Conservation (phyloP, 805 yeast species). For the Candida tibetensis region DNA sequence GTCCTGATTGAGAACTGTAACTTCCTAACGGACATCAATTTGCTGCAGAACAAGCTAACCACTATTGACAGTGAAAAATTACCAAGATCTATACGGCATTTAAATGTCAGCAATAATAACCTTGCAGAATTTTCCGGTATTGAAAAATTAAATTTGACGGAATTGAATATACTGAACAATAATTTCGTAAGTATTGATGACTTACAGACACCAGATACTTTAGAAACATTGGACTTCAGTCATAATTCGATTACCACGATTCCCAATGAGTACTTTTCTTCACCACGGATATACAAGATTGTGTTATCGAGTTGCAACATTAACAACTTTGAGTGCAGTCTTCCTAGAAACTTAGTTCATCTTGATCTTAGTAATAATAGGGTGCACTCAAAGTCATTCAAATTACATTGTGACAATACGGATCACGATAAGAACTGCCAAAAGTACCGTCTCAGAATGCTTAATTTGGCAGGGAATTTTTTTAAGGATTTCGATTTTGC, state of each 20-base stretch:
- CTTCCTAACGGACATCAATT: slow-evolving; percentile 1
- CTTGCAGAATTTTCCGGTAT: background rate
- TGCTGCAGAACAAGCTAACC: slow-evolving; percentile 6
- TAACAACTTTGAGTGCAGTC: background rate
- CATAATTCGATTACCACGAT: slow-evolving; percentile 4
- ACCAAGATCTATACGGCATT: background rate
- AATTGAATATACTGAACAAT: slow-evolving; percentile 7
- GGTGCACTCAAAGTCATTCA: slow-evolving; percentile 6
- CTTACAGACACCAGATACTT: slow-evolving; percentile 2
- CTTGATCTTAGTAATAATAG: slow-evolving; percentile 7
- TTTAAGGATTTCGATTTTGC: slow-evolving; percentile 8
- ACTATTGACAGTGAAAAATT: slow-evolving; percentile 1
- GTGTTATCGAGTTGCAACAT: slow-evolving; percentile 6
- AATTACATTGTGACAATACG: background rate
- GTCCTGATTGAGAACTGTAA: slow-evolving; percentile 1
- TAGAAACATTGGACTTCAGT: slow-evolving; percentile 3
- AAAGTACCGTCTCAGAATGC: background rate
- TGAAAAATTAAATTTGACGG: background rate
- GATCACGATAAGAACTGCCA: background rate
- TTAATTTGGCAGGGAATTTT: slow-evolving; percentile 9
- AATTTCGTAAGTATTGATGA: slow-evolving; percentile 1
- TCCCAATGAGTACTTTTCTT: slow-evolving; percentile 3
- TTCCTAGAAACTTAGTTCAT: slow-evolving; percentile 1
- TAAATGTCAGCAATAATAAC: slow-evolving; percentile 5
- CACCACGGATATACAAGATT: slow-evolving; percentile 1